Evolutionary conservation across 2,329 filamentous ascomycete species (phyloP), one percentile per base, ranked within the genome.

Genomic region (Aspergillus terreus): DNA sequence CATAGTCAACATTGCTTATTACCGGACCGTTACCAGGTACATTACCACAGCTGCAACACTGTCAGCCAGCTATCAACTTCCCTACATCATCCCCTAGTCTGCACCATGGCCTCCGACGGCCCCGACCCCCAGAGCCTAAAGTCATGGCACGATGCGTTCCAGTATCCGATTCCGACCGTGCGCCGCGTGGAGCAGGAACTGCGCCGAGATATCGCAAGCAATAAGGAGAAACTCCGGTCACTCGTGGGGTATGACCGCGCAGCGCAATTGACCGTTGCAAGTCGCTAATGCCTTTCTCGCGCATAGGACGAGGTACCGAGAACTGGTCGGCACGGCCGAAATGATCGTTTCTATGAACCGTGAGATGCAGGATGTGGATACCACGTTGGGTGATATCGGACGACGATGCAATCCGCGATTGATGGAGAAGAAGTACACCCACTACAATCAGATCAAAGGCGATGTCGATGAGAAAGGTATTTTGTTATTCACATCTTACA

Each of bases 271-370:
- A 5, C 9, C 41, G 21, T 4, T 12, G 21, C 47, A 23, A 19
- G 40, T 27, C 1, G 38, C 53, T 57, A 45, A 59, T 52, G 43
- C 49, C 44, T 49, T 44, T 45, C 53, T 38, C 44, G 47, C 44
- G 19, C 48, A 9, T 59, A 85, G 82, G 17, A 77, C 81, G 61
- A 82, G 83, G 64, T 97, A 97, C 72, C 88, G 92, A 60, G 90
- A 94, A 63, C 83, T 97, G 7, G 83, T 97, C 23, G 89, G 89
- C 47, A 96, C 92, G 0, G 92, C 92, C 49, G 92, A 96, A 72
- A 86, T 86, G n/a, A 97, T 97, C 59, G 87, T 96, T 49, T 82
- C 85, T 54, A 96, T 97, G 90, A 87, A 90, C 59, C 73, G 72
- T 36, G 85, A 92, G 66, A 92, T 94, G 74, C 82, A 86, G 54